Conservation (phyloP, 2,329 filamentous ascomycete genomes). For the Tetracladium maxilliforme region DNA sequence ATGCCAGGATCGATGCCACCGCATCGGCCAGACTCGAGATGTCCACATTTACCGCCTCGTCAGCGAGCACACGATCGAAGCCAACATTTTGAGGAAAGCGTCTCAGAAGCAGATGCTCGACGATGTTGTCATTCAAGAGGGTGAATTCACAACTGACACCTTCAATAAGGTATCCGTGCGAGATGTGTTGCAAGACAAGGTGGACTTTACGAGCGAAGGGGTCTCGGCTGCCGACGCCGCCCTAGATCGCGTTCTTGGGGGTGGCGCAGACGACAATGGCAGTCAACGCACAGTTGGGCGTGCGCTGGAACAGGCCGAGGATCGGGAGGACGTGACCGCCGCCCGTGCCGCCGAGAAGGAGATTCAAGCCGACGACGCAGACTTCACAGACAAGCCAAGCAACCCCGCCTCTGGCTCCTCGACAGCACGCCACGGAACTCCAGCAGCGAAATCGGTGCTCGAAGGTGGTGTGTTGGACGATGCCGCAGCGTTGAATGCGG, state of each 20-base stretch:
- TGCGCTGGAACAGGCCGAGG: conserved; percentile 79
- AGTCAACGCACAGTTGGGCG: conserved; percentile 49
- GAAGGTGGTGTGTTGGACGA: conserved; percentile 3
- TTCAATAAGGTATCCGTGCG: conserved; percentile 64
- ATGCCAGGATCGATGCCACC: conserved; percentile 92
- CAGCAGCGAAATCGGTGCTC: conserved; percentile 7
- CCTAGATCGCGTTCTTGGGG: conserved; percentile 71
- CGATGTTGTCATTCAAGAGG: conserved; percentile 96
- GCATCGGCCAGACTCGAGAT: conserved; percentile 92
- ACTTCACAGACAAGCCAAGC: conserved; percentile 56
- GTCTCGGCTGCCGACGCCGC: conserved; percentile 66
- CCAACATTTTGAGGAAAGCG: conserved; percentile 91
- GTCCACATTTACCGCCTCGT: conserved; percentile 95
- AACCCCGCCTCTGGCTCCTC: conserved; percentile 11
- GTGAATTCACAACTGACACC: conserved; percentile 94
- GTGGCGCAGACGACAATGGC: conserved; percentile 35
- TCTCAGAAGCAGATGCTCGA: conserved; percentile 97
- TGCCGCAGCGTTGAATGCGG: conserved; percentile 17
- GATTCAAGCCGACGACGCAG: conserved; percentile 67
- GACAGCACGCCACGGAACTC: conserved; percentile 11
- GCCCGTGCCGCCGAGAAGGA: conserved; percentile 82
- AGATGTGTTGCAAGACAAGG: conserved; percentile 49
- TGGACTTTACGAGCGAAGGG: conserved; percentile 30
- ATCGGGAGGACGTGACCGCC: conserved; percentile 79
- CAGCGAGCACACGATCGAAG: conserved; percentile 90